These are phyloP conservation scores for Exophiala viscosa DNA, from an alignment of 2,329 filamentous ascomycete genomes.

Conservation along the genomic window DNA sequence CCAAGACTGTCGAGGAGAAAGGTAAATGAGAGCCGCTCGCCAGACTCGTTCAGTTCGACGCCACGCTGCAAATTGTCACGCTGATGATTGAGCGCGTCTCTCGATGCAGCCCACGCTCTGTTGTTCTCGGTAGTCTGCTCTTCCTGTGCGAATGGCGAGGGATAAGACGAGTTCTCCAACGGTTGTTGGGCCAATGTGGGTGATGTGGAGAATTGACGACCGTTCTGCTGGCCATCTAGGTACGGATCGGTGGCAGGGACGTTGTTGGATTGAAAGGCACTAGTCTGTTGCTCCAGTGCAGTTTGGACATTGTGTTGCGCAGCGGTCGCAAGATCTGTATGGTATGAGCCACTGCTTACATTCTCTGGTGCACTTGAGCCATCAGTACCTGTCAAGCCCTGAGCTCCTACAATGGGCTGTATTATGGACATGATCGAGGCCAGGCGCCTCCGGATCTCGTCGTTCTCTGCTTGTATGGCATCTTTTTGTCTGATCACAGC, in stretches of 20 bases:
- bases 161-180: constrained; percentile 9
- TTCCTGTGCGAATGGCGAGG: constrained; percentile 8
- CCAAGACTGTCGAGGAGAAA: constrained; percentile 65
- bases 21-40: constrained; percentile 67
- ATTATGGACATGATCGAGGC: constrained; percentile 59
- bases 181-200: constrained; percentile 22
- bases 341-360: not conserved
- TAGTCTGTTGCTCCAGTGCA: constrained; percentile 11
- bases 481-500: constrained; percentile 71
- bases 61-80: constrained; percentile 40
- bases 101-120: constrained; percentile 16
- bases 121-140: constrained; percentile 6
- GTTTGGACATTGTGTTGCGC: constrained; percentile 26
- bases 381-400: constrained; percentile 42
- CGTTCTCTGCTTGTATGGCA: constrained; percentile 72
- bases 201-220: constrained; percentile 31
- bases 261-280: constrained; percentile 11
- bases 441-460: constrained; percentile 68
- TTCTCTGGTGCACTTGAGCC: constrained; percentile 5
- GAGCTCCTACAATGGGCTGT: constrained; percentile 40
- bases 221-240: constrained; percentile 31
- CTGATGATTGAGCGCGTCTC: constrained; percentile 41
- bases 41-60: constrained; percentile 54
- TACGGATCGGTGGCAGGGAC: constrained; percentile 24
- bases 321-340: constrained; percentile 24